Evolutionary conservation across 2,329 filamentous ascomycete genomes (phyloP).

Genomic region (Xylariaceae sp.): DNA sequence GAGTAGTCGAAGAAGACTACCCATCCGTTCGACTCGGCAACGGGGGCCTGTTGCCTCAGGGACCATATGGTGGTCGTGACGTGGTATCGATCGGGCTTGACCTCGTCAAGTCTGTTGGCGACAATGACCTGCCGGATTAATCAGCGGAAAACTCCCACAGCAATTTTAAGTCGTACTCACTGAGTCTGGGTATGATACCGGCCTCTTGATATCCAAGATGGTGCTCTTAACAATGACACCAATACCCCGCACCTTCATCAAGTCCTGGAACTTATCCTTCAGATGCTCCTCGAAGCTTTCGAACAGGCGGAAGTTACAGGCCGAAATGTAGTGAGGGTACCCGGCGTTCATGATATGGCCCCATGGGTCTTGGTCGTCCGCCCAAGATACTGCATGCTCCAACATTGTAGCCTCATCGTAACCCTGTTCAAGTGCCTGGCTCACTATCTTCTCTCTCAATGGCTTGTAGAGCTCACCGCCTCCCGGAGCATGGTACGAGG

Average conservation of each 20-base stretch:
- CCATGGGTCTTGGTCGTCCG: slow-evolving; percentile 27
- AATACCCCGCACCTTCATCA: slow-evolving; percentile 23
- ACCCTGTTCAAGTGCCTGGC: slow-evolving; percentile 15
- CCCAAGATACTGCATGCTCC: slow-evolving; percentile 27
- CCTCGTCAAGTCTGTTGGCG: slow-evolving; percentile 22
- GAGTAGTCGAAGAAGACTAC: slow-evolving; percentile 28
- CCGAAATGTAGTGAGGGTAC: slow-evolving; percentile 20
- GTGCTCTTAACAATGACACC: slow-evolving; percentile 21
- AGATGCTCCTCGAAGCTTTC: slow-evolving; percentile 27
- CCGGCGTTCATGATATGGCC: slow-evolving; percentile 26
- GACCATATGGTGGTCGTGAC: slow-evolving; percentile 26
- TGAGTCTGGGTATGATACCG: slow-evolving; percentile 25
- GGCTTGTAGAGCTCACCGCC: slow-evolving; percentile 26
- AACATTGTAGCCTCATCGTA: slow-evolving; percentile 25
- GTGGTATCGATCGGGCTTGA: slow-evolving; percentile 25
- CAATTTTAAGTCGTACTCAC: slow-evolving; percentile 3
- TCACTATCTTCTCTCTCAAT: slow-evolving; percentile 19
- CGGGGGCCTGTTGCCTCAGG: slow-evolving; percentile 15
- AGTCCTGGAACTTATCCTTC: slow-evolving; percentile 27
- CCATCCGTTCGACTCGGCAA: slow-evolving; percentile 24
- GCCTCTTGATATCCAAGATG: slow-evolving; percentile 22
- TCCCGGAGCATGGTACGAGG: slow-evolving; percentile 25
- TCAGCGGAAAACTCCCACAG: neutral
- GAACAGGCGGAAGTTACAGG: slow-evolving; percentile 23
- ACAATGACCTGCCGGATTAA: slow-evolving; percentile 22